Evolutionary conservation across 139 green algal species (phyloP).

Genomic region (Zygnema circumcarinatum): DNA sequence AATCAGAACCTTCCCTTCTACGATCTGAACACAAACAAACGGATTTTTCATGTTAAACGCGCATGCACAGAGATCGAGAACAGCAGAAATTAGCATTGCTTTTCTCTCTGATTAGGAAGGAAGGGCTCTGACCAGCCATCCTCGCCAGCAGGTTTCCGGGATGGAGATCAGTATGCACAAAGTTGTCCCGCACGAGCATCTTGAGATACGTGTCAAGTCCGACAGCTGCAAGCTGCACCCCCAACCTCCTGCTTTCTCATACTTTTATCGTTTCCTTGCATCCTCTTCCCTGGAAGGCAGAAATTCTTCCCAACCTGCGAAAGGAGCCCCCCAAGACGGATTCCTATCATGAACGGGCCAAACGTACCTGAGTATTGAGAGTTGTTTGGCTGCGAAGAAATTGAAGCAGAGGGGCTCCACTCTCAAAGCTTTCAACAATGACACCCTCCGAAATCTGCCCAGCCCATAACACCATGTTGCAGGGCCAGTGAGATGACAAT

Average conservation of each 20-base stretch:
- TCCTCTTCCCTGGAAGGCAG: too few species aligned
- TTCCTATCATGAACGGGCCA: too few species aligned
- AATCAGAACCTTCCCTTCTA: neutral
- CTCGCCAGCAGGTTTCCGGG: constrained; percentile 84
- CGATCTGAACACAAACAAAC: neutral
- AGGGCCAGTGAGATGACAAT: neutral
- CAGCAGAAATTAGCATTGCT: too few species aligned
- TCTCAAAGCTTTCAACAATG: constrained; percentile 91
- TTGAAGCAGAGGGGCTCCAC: constrained; percentile 73
- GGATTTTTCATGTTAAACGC: neutral
- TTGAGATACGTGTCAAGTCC: constrained; percentile 63
- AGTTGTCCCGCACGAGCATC: constrained; percentile 85
- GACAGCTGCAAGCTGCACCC: constrained; percentile 64
- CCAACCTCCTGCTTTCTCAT: too few species aligned
- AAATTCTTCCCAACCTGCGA: too few species aligned
- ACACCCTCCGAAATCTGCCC: constrained; percentile 65
- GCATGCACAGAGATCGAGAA: too few species aligned
- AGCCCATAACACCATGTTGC: neutral
- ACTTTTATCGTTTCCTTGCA: constrained; percentile 65
- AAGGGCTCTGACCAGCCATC: constrained; percentile 28
- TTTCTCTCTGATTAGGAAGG: too few species aligned
- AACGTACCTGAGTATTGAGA: constrained; percentile 40
- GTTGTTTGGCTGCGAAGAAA: constrained; percentile 84
- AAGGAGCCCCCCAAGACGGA: too few species aligned
- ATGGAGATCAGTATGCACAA: constrained; percentile 91